Percentiles rank a stretch among this genome's conserved stretches.
These are phyloP conservation scores for Auriculariales sp. DNA, from an alignment of 768 basidiomycete species.

Conservation along the genomic window DNA sequence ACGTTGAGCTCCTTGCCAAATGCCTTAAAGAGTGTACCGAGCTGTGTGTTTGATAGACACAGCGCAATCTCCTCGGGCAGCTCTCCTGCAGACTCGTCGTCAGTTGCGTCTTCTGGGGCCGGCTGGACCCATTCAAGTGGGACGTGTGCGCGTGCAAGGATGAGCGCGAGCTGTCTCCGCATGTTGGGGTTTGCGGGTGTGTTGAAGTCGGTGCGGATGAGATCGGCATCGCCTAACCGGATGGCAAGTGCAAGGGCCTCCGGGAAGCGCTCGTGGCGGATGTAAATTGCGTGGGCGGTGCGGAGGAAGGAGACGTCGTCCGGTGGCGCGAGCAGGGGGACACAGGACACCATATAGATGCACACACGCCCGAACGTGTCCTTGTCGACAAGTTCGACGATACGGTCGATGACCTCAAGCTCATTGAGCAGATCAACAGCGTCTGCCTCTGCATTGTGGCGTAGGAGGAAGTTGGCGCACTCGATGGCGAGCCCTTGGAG, in stretches of 20 bases:
- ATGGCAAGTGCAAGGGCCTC: slow-evolving; percentile 83
- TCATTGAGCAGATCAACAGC: slow-evolving; percentile 93
- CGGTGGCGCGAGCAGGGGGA: slow-evolving; percentile 79
- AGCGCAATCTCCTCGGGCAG: slow-evolving; percentile 72
- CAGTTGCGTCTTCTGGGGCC: slow-evolving; percentile 32
- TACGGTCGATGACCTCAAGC: slow-evolving; percentile 73
- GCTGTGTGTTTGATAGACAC: slow-evolving; percentile 71
- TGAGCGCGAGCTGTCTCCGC: slow-evolving; percentile 89
- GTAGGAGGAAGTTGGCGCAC: slow-evolving; percentile 78
- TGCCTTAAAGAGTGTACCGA: slow-evolving; percentile 72
- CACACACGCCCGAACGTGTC: slow-evolving; percentile 85
- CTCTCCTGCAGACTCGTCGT: slow-evolving; percentile 42
- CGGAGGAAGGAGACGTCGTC: slow-evolving; percentile 83
- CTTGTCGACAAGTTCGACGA: slow-evolving; percentile 66
- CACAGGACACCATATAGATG: slow-evolving; percentile 91
- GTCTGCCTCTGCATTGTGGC: slow-evolving; percentile 95
- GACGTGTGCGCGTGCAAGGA: slow-evolving; percentile 84
- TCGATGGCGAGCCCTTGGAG: slow-evolving; percentile 63
- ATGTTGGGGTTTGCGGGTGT: slow-evolving; percentile 84
- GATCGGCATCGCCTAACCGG: slow-evolving; percentile 61
- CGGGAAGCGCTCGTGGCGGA: slow-evolving; percentile 74
- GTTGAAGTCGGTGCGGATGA: slow-evolving; percentile 79
- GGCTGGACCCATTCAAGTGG: slow-evolving; percentile 80
- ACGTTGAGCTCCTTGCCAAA: slow-evolving; percentile 94
- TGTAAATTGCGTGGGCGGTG: slow-evolving; percentile 80